Percentiles rank a stretch among this genome's conserved stretches.
These are phyloP conservation scores for Hirschioporus abietinus DNA, from an alignment of 768 basidiomycete species.

Conservation along the genomic window DNA sequence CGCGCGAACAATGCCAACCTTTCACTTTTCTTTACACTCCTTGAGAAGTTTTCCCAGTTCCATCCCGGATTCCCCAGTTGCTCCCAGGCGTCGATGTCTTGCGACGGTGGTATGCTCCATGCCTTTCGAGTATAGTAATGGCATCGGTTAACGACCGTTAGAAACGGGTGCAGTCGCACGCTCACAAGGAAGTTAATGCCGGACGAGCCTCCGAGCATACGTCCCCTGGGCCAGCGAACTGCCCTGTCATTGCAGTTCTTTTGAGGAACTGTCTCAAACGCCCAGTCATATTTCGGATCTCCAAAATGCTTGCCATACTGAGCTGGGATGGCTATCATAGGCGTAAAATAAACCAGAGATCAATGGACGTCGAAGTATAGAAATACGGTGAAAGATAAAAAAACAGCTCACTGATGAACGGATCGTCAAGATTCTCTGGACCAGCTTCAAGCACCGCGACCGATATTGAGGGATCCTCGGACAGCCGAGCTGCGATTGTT, in stretches of 20 bases:
- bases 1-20: conserved; percentile 4
- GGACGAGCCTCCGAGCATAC: conserved; percentile 2
- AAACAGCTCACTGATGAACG: conserved; percentile 21
- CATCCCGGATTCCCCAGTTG: conserved; percentile 14
- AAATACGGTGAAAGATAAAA: background rate
- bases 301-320: conserved; percentile 25
- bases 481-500: conserved; percentile 36
- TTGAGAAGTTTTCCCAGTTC: conserved; percentile 11
- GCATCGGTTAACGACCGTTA: background rate
- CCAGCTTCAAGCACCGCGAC: conserved; percentile 40
- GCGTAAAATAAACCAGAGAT: background rate
- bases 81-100: conserved; percentile 20
- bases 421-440: conserved; percentile 27
- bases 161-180: background rate
- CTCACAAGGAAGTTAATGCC: conserved; percentile 2
- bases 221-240: conserved; percentile 30
- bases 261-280: conserved; percentile 17
- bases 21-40: conserved; percentile 13
- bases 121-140: background rate
- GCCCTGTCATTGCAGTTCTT: conserved; percentile 22
- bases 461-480: conserved; percentile 31
- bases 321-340: conserved; percentile 16
- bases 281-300: conserved; percentile 22
- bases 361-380: too few species aligned
- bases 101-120: conserved; percentile 18